These are phyloP conservation scores for Cystobasidium slooffiae DNA, from an alignment of 1,284 basidiomycete genomes.

Conservation along the genomic window DNA sequence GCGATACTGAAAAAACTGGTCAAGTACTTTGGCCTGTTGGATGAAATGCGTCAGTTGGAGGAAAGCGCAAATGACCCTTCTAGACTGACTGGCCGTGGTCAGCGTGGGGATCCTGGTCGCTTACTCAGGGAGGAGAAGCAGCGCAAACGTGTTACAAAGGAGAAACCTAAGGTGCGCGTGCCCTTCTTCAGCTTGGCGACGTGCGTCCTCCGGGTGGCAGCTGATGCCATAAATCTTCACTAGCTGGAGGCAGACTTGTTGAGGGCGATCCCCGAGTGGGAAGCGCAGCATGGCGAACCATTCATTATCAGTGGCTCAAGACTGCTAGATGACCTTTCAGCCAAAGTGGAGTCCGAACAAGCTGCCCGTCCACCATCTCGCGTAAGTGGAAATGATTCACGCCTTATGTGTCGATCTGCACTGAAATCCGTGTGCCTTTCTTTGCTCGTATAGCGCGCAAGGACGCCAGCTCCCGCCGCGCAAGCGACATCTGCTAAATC, in stretches of 20 bases:
- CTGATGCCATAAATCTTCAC: background rate
- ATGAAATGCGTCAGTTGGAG: constrained; percentile 83
- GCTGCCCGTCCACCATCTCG: constrained; percentile 49
- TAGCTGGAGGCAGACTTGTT: constrained; percentile 89
- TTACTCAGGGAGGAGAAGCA: constrained; percentile 94
- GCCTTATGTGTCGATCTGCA: background rate
- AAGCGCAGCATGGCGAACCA: constrained; percentile 71
- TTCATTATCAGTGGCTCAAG: constrained; percentile 87
- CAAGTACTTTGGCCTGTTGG: constrained; percentile 89
- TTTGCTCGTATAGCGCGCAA: constrained; percentile 20
- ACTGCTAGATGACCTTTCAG: constrained; percentile 77
- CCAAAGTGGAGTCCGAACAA: constrained; percentile 65
- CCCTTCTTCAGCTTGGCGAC: background rate
- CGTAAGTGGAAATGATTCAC: background rate
- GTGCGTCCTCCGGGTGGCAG: background rate
- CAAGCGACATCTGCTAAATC: background rate
- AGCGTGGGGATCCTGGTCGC: constrained; percentile 61
- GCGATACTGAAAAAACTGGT: constrained; percentile 75
- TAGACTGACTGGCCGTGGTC: constrained; percentile 74
- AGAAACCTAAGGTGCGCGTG: constrained; percentile 84
- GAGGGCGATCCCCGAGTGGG: constrained; percentile 80
- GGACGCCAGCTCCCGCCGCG: background rate
- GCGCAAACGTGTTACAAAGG: constrained; percentile 89
- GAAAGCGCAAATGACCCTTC: constrained; percentile 77
- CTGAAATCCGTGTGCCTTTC: too few species aligned